Evolutionary conservation across 805 yeast genomes (phyloP), one percentile per base, ranked within the genome.

Genomic region (Huiozyma naganishii): DNA sequence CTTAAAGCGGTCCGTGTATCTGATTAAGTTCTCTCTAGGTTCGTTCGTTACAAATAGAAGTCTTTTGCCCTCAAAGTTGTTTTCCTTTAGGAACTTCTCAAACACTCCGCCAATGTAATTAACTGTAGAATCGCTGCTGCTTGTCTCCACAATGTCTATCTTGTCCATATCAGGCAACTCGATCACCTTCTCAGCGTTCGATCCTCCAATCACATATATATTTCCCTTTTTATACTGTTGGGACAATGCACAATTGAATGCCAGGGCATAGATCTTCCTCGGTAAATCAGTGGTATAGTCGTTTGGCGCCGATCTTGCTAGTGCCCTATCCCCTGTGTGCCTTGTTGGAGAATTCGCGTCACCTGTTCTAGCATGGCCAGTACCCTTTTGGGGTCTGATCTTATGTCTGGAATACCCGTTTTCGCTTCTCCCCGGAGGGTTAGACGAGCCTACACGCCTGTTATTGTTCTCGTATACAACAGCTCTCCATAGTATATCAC

Each of bases 331-430:
- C 62, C 95, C 96, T 57, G 83, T 86, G 57, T 77, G 79, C 68
- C 95, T 80, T 38, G 80, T 83, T 41, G 98, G 98, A 27, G 95
- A 86, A 57, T 89, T 90, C 46, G 84, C 88, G 66, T 89, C 97
- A 69, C 99, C 99, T 43, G 78, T 82, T 72, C 99, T 80, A 43
- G 99, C 99, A 48, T 76, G 74, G 67, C 99, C 99, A 11, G 86
- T 69, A 47, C 97, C 97, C 66, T 92, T 92, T 67, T 92, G 98
- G 29, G 87, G 85, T 34, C 77, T 71, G 52, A 92, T 69, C 61
- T 92, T 92, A 57, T 75, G 74, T 64, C 94, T 76, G 27, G 95
- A 83, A 62, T 76, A 89, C 47, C 89, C 88, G 65, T 82, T 83
- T 53, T 86, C 90, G 33, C 85, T 76, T 65, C 96, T 81, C 45